These are phyloP conservation scores for Stentor roeselii DNA, from an alignment of 73 alveolate genomes.

Conservation along the genomic window DNA sequence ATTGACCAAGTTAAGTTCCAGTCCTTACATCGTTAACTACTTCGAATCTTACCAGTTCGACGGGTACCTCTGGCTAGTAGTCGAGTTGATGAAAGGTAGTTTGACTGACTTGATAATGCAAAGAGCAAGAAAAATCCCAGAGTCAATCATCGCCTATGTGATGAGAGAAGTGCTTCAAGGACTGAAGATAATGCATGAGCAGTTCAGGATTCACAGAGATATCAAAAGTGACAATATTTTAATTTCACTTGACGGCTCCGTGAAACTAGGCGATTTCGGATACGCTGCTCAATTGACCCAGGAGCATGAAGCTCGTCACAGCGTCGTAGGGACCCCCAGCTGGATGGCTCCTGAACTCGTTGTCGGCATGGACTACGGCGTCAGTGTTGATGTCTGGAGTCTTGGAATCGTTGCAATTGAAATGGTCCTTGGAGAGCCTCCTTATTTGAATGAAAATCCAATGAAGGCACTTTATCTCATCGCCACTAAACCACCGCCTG, in stretches of 20 bases:
- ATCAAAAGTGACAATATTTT: conserved; percentile 66
- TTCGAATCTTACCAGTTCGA: no score
- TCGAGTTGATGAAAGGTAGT: no score
- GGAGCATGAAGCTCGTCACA: conserved; percentile 62
- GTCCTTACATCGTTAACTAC: no score
- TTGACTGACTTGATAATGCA: no score
- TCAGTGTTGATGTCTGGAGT: conserved; percentile 70
- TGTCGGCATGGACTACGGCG: no score
- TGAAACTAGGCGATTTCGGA: conserved; percentile 64
- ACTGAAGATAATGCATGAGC: conserved; percentile 59
- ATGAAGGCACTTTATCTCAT: conserved; percentile 35
- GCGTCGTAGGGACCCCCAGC: conserved; percentile 75
- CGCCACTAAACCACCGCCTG: conserved; percentile 38
- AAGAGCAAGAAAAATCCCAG: no score
- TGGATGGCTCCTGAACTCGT: no score
- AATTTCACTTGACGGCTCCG: conserved; percentile 49
- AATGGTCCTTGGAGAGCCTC: conserved; percentile 53
- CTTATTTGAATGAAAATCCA: conserved; percentile 32
- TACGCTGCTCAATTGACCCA: conserved; percentile 52
- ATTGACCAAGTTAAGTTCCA: no score
- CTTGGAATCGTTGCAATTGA: conserved; percentile 67
- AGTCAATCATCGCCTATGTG: conserved; percentile 64
- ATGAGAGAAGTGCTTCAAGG: conserved; percentile 58
- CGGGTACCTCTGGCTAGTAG: no score
- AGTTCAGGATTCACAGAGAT: conserved; percentile 66